A percentile compares a stretch with the other conserved stretches of the same genome.
These are phyloP conservation scores for Vigna radiata DNA, from an alignment of 306 rosid genomes.

Conservation along the genomic window DNA sequence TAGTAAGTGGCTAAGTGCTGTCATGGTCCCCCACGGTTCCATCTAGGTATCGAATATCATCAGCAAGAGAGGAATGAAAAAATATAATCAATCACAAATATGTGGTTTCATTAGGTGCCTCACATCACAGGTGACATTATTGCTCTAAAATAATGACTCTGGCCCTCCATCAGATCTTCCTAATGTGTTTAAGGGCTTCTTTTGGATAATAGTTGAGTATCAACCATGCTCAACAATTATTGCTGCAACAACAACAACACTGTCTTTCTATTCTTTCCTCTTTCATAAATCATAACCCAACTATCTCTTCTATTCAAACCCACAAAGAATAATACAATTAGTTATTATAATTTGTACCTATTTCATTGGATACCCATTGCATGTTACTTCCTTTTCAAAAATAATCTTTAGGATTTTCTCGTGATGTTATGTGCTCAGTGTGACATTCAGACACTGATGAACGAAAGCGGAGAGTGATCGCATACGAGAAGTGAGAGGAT, in stretches of 20 bases:
- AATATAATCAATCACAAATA: constrained; percentile 54
- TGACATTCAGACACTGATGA: no score
- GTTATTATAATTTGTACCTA: constrained; percentile 20
- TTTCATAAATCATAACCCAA: constrained; percentile 6
- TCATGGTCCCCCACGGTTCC: constrained; percentile 52
- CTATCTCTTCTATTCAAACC: constrained; percentile 1
- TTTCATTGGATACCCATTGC: neutral
- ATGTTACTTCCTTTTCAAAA: neutral
- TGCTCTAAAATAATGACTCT: constrained; percentile 55
- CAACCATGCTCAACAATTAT: constrained; percentile 45
- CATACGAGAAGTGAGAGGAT: no score
- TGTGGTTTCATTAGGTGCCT: constrained; percentile 48
- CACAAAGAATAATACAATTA: neutral
- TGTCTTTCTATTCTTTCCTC: constrained; percentile 32
- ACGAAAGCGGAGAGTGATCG: no score
- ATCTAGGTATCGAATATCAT: constrained; percentile 53
- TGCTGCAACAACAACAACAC: constrained; percentile 38
- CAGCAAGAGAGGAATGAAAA: constrained; percentile 45
- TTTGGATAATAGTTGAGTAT: constrained; percentile 48
- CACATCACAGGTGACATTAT: constrained; percentile 48
- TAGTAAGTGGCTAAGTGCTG: constrained; percentile 47
- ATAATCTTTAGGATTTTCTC: neutral
- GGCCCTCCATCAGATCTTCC: constrained; percentile 59
- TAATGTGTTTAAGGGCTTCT: constrained; percentile 47
- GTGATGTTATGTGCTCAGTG: constrained; percentile 26